Evolutionary conservation across 2,329 filamentous ascomycete genomes (phyloP).

Genomic region (Arthrobotrys sphaeroides): DNA sequence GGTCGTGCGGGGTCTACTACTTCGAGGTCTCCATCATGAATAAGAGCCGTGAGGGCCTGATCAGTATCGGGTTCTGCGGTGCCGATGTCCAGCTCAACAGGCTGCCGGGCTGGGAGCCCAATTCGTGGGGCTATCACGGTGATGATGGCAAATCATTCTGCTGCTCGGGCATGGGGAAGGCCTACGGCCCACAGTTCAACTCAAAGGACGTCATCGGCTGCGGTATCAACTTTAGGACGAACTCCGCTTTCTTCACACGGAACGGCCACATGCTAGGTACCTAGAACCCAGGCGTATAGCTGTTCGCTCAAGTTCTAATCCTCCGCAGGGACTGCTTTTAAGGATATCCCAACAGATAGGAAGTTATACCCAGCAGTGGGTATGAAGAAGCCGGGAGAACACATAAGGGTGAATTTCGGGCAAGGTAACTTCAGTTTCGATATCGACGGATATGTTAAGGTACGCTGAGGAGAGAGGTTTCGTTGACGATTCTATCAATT

Average conservation of each 20-base stretch:
- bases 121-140: constrained; percentile 75
- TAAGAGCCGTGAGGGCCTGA: constrained; percentile 73
- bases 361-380: constrained; percentile 73
- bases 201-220: constrained; percentile 71
- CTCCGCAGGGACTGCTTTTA: constrained; percentile 74
- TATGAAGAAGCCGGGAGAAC: constrained; percentile 72
- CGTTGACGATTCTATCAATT: not conserved
- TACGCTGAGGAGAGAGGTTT: constrained; percentile 63
- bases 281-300: not conserved
- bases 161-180: constrained; percentile 68
- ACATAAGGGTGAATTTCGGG: constrained; percentile 73
- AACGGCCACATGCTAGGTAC: constrained; percentile 70
- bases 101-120: constrained; percentile 73
- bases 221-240: constrained; percentile 72
- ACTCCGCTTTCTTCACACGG: constrained; percentile 74
- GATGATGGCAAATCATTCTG: constrained; percentile 73
- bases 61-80: constrained; percentile 71
- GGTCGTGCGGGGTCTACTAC: constrained; percentile 92
- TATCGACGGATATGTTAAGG: constrained; percentile 85
- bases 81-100: constrained; percentile 67
- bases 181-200: constrained; percentile 69
- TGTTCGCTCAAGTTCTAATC: constrained; percentile 33
- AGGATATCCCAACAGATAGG: constrained; percentile 69
- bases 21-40: constrained; percentile 77
- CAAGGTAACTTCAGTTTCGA: constrained; percentile 85